A percentile compares a stretch with the other conserved stretches of the same genome.
phyloP scores from a whole-genome alignment of 1,139 yeast species.

The Scheffersomyces lignicola region DNA sequence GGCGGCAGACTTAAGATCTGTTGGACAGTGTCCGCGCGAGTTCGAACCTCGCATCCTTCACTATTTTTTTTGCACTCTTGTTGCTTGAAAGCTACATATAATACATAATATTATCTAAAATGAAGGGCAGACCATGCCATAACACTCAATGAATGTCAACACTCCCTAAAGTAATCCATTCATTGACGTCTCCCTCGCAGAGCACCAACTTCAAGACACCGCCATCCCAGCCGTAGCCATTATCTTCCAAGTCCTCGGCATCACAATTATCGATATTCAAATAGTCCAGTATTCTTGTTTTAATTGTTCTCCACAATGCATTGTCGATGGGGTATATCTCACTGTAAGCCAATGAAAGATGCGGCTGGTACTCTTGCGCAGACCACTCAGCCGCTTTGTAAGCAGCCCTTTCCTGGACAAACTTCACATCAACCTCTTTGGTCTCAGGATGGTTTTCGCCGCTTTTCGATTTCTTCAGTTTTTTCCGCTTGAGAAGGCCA shows the following conservation, averaged over 20 bases:
- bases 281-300: constrained; percentile 68
- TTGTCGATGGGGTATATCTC: constrained; percentile 66
- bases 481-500: constrained; percentile 32
- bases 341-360: constrained; percentile 71
- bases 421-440: constrained; percentile 27
- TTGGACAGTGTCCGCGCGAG: constrained; percentile 64
- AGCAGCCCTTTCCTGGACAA: constrained; percentile 31
- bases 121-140: neutral
- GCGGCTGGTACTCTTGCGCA: constrained; percentile 62
- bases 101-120: neutral
- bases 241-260: constrained; percentile 33
- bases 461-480: constrained; percentile 21
- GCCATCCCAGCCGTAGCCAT: constrained; percentile 55
- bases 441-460: constrained; percentile 9
- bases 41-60: constrained; percentile 62
- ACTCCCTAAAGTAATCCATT: constrained; percentile 70
- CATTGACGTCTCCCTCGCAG: constrained; percentile 73
- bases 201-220: constrained; percentile 69
- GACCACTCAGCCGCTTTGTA: constrained; percentile 56
- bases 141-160: constrained; percentile 41
- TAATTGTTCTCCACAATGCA: constrained; percentile 66
- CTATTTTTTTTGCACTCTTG: constrained; percentile 22
- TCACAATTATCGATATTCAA: constrained; percentile 54
- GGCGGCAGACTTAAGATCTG: constrained; percentile 59
- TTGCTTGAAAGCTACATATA: neutral